Conservation (phyloP, 352 stramenopile species). For the Globisporangium perplexum region DNA sequence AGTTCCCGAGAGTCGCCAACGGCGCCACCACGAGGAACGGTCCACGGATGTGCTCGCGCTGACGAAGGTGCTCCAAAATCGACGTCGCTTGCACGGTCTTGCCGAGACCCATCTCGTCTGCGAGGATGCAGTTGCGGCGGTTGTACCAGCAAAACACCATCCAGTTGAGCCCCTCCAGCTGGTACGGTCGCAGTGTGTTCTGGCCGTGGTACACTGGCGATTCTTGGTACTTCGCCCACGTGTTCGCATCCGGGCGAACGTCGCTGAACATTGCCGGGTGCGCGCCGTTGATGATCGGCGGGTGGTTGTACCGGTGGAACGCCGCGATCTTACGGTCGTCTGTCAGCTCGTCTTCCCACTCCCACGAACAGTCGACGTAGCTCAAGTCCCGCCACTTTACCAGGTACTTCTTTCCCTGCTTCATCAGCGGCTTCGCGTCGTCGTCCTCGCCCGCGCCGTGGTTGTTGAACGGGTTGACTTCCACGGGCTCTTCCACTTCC, state of each 20-base stretch:
- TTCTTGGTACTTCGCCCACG: conserved; percentile 87
- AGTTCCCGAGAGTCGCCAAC: conserved; percentile 97
- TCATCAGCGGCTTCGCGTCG: conserved; percentile 39
- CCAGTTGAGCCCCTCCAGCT: conserved; percentile 98
- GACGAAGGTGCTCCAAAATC: conserved; percentile 94
- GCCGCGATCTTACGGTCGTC: conserved; percentile 88
- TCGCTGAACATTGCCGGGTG: conserved; percentile 81
- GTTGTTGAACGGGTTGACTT: conserved; percentile 68
- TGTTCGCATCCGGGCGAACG: conserved; percentile 62
- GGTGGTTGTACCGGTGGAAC: conserved; percentile 84
- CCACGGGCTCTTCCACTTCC: conserved; percentile 67
- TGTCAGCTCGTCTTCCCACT: conserved; percentile 86
- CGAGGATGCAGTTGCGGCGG: conserved; percentile 89
- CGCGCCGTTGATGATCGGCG: conserved; percentile 76
- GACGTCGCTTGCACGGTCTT: conserved; percentile 91
- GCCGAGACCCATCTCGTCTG: conserved; percentile 87
- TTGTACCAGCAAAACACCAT: conserved; percentile 98
- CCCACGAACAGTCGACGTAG: conserved; percentile 88
- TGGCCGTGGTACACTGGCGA: conserved; percentile 92
- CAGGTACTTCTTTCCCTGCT: conserved; percentile 87
- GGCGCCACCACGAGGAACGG: conserved; percentile 99
- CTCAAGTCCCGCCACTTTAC: conserved; percentile 90
- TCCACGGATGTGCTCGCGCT: conserved; percentile 88
- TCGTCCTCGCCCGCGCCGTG: conserved; percentile 35
- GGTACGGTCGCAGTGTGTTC: conserved; percentile 95